These are phyloP conservation scores for Spiraea crenata DNA, from an alignment of 331 rosid species.

Conservation along the genomic window DNA sequence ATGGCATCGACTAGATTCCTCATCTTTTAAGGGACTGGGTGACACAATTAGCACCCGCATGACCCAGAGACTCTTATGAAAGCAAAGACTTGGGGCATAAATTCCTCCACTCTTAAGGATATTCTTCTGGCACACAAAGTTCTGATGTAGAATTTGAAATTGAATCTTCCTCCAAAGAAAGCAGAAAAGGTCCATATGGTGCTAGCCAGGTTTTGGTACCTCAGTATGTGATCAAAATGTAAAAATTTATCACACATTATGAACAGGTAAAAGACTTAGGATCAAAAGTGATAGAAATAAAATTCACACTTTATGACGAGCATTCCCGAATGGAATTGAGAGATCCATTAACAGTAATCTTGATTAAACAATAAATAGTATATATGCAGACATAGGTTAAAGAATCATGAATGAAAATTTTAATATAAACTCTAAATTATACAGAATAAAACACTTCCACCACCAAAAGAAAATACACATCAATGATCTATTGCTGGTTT, in stretches of 20 bases:
- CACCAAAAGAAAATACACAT: neutral
- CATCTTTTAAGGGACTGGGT: neutral
- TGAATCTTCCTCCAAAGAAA: neutral
- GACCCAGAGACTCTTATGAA: neutral
- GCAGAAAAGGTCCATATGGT: neutral
- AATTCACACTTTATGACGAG: neutral
- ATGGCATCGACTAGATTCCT: neutral
- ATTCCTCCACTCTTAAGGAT: neutral
- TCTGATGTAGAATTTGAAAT: neutral
- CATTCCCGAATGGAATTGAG: neutral
- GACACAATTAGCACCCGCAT: conserved; percentile 1
- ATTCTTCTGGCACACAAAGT: neutral
- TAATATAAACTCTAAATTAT: too few relatives aligned
- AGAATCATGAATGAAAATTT: neutral
- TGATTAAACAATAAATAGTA: neutral
- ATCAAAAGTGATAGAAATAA: neutral
- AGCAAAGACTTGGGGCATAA: neutral
- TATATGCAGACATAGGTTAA: neutral
- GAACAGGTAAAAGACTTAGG: neutral
- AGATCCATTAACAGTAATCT: neutral
- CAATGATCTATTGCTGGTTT: neutral
- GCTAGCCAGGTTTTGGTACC: neutral
- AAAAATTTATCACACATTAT: neutral
- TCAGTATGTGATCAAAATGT: neutral
- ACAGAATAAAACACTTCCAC: neutral